A percentile compares a stretch with the other conserved stretches of the same genome.
These are phyloP conservation scores for Fusarium sp. DNA, from an alignment of 2,329 filamentous ascomycete species.

Conservation along the genomic window DNA sequence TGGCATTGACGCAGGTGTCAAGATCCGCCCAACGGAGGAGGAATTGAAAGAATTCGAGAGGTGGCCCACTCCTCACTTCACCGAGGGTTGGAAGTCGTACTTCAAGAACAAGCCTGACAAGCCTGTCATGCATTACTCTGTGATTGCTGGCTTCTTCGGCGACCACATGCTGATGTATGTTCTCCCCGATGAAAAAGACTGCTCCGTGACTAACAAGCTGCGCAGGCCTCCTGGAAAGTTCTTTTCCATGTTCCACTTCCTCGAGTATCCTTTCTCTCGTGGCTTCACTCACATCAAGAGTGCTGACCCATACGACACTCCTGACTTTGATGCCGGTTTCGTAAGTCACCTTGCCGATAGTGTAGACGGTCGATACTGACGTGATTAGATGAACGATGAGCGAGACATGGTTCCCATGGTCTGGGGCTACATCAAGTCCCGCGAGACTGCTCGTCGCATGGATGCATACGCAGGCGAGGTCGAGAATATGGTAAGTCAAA, in stretches of 20 bases:
- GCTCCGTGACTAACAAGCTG: slow-evolving; percentile 40
- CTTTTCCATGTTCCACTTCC: slow-evolving; percentile 87
- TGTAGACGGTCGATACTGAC: not conserved
- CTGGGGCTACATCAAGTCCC: slow-evolving; percentile 86
- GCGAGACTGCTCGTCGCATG: slow-evolving; percentile 84
- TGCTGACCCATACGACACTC: slow-evolving; percentile 78
- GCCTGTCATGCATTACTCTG: slow-evolving; percentile 87
- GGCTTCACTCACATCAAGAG: slow-evolving; percentile 78
- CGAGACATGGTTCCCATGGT: slow-evolving; percentile 88
- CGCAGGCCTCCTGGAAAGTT: slow-evolving; percentile 80
- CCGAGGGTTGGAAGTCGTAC: slow-evolving; percentile 82
- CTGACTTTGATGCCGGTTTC: slow-evolving; percentile 85
- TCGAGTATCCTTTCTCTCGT: slow-evolving; percentile 82
- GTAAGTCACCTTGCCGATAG: not conserved
- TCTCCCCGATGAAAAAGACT: rapidly evolving
- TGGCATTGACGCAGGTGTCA: slow-evolving; percentile 84
- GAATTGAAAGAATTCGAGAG: slow-evolving; percentile 77
- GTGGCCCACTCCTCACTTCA: slow-evolving; percentile 82
- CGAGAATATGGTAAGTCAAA: slow-evolving; percentile 59
- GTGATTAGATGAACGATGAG: slow-evolving; percentile 77
- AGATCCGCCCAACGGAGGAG: slow-evolving; percentile 77
- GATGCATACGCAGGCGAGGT: slow-evolving; percentile 83
- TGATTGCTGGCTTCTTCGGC: slow-evolving; percentile 77
- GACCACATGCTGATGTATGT: slow-evolving; percentile 71
- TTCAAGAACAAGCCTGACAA: slow-evolving; percentile 89